Conservation (phyloP, 768 basidiomycete genomes). For the Hortiboletus flavorubellus region DNA sequence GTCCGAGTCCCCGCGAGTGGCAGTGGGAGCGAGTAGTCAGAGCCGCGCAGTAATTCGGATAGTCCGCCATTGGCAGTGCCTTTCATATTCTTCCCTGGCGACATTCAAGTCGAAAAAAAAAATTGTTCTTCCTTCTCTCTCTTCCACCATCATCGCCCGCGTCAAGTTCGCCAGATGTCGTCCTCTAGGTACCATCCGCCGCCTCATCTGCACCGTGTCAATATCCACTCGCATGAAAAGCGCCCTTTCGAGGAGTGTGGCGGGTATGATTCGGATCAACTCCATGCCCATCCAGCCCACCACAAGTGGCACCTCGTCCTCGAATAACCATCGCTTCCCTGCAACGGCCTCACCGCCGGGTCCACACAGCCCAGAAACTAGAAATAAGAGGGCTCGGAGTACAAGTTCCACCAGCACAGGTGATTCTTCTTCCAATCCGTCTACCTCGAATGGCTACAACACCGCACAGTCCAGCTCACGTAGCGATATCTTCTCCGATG, state of each 20-base stretch:
- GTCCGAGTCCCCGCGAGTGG: background rate
- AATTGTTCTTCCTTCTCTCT: constrained; percentile 1
- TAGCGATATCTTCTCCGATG: constrained; percentile 28
- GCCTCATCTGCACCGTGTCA: constrained; percentile 24
- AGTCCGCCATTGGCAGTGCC: background rate
- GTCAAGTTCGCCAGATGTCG: constrained; percentile 18
- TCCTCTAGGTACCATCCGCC: constrained; percentile 24
- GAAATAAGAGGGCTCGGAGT: constrained; percentile 58
- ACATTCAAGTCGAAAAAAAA: constrained; percentile 8
- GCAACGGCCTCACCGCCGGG: background rate
- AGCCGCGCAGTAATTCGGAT: constrained; percentile 8
- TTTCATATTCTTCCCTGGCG: background rate
- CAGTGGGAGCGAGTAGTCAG: constrained; percentile 9
- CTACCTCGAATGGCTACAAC: constrained; percentile 35
- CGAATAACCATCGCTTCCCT: constrained; percentile 10
- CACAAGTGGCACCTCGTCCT: constrained; percentile 28
- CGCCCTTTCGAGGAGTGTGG: constrained; percentile 34
- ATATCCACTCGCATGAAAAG: constrained; percentile 27
- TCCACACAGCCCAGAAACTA: constrained; percentile 42
- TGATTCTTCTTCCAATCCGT: constrained; percentile 29
- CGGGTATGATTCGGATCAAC: constrained; percentile 32
- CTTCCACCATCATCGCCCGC: constrained; percentile 16
- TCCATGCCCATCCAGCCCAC: constrained; percentile 26
- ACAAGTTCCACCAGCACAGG: constrained; percentile 45
- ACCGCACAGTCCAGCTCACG: constrained; percentile 36